Evolutionary conservation across 805 yeast species (phyloP), one percentile per base, ranked within the genome.

Genomic region (Yamadazyma tumulicola): DNA sequence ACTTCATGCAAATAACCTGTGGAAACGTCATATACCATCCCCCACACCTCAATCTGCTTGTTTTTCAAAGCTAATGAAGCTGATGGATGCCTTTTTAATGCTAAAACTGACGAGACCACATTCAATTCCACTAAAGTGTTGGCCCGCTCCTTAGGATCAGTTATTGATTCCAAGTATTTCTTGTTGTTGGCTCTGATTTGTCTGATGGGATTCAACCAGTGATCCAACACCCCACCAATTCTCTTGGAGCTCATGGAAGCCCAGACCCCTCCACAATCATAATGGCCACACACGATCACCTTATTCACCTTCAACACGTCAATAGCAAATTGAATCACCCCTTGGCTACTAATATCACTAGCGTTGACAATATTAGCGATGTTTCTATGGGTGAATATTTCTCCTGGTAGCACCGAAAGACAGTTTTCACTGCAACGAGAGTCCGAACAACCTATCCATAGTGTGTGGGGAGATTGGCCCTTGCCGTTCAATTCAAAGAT

Each of bases 391-490:
- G 88, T 83, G 64, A 89, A 89, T 5, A 87, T 75, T 57, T 89
- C 96, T 33, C 97, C 97, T 1, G 96, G 96, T 16, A 78, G 64
- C n/a, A 87, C 77, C 5, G 80, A 68, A 17, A 87, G 69, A 36
- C 86, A 78, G 27, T 73, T 69, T 54, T 89, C 97, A 45, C 88
- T 84, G 38, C 85, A 82, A 48, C 97, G 77, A 2, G 96, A 85
- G 57, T 89, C 97, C 3, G 94, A 81, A 55, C 97, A 89, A 3
- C 96, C 95, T 41, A 89, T 82, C 89, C 96, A 88, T 31, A 91
- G 63, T 4, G 96, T 86, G 59, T 86, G 93, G 13, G 97, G 97
- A n/a, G 76, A 55, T 61, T 88, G 97, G 33, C 96, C 96, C 50
- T 75, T 67, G 2, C 80, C 89, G 49, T 86, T 85, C 41, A 62